Base-by-base conservation (phyloP, 306 rosid species). In the Trifolium fragiferum region DNA sequence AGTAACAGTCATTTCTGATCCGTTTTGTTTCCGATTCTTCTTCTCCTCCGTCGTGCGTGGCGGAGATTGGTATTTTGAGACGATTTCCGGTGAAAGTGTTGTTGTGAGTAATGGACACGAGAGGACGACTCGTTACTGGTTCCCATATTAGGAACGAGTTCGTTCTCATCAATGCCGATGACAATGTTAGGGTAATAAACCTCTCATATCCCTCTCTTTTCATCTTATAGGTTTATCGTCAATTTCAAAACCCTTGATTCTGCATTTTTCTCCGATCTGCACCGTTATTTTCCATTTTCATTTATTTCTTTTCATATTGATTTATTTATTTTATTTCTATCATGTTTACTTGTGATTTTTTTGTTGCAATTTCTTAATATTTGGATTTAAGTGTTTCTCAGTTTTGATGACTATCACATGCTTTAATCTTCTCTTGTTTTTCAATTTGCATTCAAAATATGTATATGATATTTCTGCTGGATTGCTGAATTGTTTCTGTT, bases 81-180 rank as follows among this genome's bases (percentile, higher is more conserved):
- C 23, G 61, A 15, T 35, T 47, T 68, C 4, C 5, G 21, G 63
- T 1, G 21, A 61, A 47, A 25, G 70, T 57, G 64, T 7, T 30
- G 59, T 44, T 38, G 58, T 54, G 59, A 80, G 76, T 40, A 60
- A 91, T 91, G 97, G 62, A 86, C 27, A 89, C 96, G 2, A 80
- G 87, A 49, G 97, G 97, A 67, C 70, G 90, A 60, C 96, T 92
- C 77, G 77, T 92, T 66, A 90, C 97, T 73, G 96, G 97, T 76
- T 92, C 97, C 63, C 96, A 92, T 40, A 89, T 88, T 76, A 77
- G 97, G 82, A 87, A 89, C 54, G 97, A 92, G 90, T 88, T 89
- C 73, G 83, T 89, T 27, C 86, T 87, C 49, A 91, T 89, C 88
- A 89, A 89, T 89, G 95, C 95, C 6, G 95, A 89, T 16, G 97